These are phyloP conservation scores for Trapa incisa DNA, from an alignment of 345 rosid species.

Conservation along the genomic window DNA sequence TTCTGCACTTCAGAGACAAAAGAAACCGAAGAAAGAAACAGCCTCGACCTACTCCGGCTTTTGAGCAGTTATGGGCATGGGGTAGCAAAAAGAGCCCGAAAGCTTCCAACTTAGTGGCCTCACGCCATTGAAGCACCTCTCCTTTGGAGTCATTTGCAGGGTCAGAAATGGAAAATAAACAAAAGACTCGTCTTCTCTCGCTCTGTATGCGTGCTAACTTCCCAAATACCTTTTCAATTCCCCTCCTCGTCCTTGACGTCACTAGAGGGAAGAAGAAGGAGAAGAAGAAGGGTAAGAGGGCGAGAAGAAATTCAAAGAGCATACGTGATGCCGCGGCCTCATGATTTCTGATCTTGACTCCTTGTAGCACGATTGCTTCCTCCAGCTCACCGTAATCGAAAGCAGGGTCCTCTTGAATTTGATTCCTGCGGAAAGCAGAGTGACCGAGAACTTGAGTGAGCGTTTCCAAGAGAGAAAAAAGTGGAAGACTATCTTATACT, in stretches of 20 bases:
- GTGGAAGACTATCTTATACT: not conserved
- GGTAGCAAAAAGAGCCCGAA: not conserved
- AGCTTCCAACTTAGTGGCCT: slow-evolving; percentile 42
- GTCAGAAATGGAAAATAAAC: slow-evolving; percentile 34
- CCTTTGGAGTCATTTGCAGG: slow-evolving; percentile 42
- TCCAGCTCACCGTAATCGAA: slow-evolving; percentile 97
- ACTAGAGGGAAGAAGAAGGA: slow-evolving; percentile 17
- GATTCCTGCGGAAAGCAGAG: slow-evolving; percentile 33
- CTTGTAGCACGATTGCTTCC: slow-evolving; percentile 92
- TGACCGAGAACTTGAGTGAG: not conserved
- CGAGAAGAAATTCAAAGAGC: slow-evolving; percentile 13
- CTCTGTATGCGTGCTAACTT: not conserved
- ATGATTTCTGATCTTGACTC: slow-evolving; percentile 65
- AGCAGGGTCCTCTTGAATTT: slow-evolving; percentile 67
- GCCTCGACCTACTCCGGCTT: slow-evolving; percentile 11
- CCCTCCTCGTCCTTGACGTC: slow-evolving; percentile 35
- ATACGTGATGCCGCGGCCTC: slow-evolving; percentile 55
- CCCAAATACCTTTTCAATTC: slow-evolving; percentile 34
- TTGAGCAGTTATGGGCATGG: slow-evolving; percentile 30
- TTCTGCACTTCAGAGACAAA: not conserved
- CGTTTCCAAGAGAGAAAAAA: not conserved
- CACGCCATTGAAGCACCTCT: slow-evolving; percentile 56
- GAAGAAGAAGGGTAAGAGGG: slow-evolving; percentile 10
- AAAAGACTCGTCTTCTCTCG: not conserved
- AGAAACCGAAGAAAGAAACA: not conserved